Evolutionary conservation across 805 yeast genomes (phyloP).

Genomic region (Tanozyma kutaoensis): DNA sequence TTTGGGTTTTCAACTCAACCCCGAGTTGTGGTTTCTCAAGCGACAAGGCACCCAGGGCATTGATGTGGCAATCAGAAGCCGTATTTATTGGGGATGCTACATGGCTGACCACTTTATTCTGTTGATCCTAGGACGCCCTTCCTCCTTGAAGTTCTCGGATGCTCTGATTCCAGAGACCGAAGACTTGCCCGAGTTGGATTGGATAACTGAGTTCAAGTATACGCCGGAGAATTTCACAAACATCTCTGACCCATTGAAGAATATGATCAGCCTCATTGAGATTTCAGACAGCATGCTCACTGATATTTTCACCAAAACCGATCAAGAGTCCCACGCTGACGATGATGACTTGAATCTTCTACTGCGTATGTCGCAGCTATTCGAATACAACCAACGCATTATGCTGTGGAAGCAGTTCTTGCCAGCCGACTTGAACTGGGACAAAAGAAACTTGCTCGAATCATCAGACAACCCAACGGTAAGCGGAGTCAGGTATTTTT

Average conservation of each 20-base stretch:
- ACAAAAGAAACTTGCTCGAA: conserved; percentile 19
- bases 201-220: conserved; percentile 48
- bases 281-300: conserved; percentile 31
- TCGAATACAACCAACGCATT: conserved; percentile 36
- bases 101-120: conserved; percentile 53
- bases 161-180: conserved; percentile 49
- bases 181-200: conserved; percentile 45
- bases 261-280: conserved; percentile 26
- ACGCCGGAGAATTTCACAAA: conserved; percentile 14
- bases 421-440: conserved; percentile 39
- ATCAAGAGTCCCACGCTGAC: conserved; percentile 11
- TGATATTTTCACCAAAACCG: conserved; percentile 29
- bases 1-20: conserved; percentile 50
- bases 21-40: conserved; percentile 43
- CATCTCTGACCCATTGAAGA: conserved; percentile 29
- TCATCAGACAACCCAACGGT: conserved; percentile 41
- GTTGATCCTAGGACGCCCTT: conserved; percentile 45
- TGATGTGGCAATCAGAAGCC: conserved; percentile 41
- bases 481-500: conserved; percentile 40
- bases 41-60: conserved; percentile 26
- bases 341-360: conserved; percentile 25
- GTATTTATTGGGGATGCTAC: conserved; percentile 58
- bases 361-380: conserved; percentile 23
- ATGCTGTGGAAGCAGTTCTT: conserved; percentile 37
- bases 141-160: conserved; percentile 38